A percentile compares a stretch with the other conserved stretches of the same genome.
phyloP scores from a whole-genome alignment of 1,139 yeast genomes.

The Geotrichum klebahnii region DNA sequence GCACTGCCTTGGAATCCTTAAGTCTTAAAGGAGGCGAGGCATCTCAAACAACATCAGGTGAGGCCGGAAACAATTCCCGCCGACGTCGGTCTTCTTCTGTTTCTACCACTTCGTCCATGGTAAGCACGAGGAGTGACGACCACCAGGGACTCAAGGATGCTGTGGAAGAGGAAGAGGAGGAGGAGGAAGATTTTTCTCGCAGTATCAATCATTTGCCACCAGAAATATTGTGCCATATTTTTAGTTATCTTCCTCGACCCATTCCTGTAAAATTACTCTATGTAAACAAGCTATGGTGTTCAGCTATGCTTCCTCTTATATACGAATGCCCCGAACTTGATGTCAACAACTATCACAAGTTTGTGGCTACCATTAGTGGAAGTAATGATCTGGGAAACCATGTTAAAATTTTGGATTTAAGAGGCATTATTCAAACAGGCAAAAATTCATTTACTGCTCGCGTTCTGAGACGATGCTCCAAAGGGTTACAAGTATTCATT shows the following conservation, averaged over 20 bases:
- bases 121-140: background rate
- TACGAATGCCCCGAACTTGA: constrained; percentile 60
- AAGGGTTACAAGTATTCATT: constrained; percentile 58
- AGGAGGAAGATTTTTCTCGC: constrained; percentile 14
- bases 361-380: constrained; percentile 61
- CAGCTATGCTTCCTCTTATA: constrained; percentile 55
- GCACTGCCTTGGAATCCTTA: constrained; percentile 34
- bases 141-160: constrained; percentile 18
- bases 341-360: constrained; percentile 63
- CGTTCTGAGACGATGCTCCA: constrained; percentile 67
- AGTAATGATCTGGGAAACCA: constrained; percentile 34
- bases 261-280: constrained; percentile 49
- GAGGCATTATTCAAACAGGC: constrained; percentile 84
- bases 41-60: constrained; percentile 24
- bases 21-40: constrained; percentile 20
- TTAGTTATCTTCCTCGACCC: constrained; percentile 45
- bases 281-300: constrained; percentile 60
- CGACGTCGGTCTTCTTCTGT: constrained; percentile 4
- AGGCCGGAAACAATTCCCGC: constrained; percentile 1
- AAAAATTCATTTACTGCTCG: constrained; percentile 87
- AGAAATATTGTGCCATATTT: constrained; percentile 56
- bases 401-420: constrained; percentile 54
- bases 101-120: background rate
- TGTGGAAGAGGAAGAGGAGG: constrained; percentile 25
- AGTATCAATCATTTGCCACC: constrained; percentile 43